A percentile compares a stretch with the other conserved stretches of the same genome.
Evolutionary conservation across 306 rosid genomes (phyloP).

Genomic region (Cucurbita maxima): DNA sequence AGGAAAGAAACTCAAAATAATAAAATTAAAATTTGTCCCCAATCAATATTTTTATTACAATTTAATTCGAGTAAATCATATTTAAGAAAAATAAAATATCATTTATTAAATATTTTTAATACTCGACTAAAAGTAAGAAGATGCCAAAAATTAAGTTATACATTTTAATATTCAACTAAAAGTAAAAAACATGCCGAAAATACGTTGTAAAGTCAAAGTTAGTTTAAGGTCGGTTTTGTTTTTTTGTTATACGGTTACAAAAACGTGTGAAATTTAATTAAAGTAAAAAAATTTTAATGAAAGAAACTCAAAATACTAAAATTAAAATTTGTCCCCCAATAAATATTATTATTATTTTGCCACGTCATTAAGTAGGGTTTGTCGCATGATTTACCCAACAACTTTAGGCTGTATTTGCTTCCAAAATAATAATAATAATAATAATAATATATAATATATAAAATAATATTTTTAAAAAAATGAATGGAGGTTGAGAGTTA

Average conservation of each 20-base stretch:
- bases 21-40: neutral
- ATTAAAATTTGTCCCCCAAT: neutral
- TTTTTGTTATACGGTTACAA: too few species aligned
- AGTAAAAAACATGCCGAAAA: too few species aligned
- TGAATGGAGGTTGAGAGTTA: constrained; percentile 1
- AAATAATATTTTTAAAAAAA: neutral
- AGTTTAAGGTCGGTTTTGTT: too few species aligned
- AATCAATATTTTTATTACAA: neutral
- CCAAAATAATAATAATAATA: neutral
- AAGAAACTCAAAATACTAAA: neutral
- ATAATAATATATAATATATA: neutral
- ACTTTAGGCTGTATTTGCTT: neutral
- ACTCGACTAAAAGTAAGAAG: too few species aligned
- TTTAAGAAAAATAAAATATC: too few species aligned
- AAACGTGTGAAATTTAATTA: too few species aligned
- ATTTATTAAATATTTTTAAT: too few species aligned
- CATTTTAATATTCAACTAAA: too few species aligned
- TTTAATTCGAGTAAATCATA: too few species aligned
- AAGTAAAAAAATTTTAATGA: neutral
- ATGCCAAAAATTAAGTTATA: too few species aligned
- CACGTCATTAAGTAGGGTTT: constrained; percentile 1
- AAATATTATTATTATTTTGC: neutral
- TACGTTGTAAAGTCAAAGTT: too few species aligned
- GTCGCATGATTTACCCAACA: neutral
- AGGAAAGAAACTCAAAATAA: neutral